These are phyloP conservation scores for Rhizodiscina lignyota DNA, from an alignment of 495 filamentous ascomycete genomes.

Conservation along the genomic window DNA sequence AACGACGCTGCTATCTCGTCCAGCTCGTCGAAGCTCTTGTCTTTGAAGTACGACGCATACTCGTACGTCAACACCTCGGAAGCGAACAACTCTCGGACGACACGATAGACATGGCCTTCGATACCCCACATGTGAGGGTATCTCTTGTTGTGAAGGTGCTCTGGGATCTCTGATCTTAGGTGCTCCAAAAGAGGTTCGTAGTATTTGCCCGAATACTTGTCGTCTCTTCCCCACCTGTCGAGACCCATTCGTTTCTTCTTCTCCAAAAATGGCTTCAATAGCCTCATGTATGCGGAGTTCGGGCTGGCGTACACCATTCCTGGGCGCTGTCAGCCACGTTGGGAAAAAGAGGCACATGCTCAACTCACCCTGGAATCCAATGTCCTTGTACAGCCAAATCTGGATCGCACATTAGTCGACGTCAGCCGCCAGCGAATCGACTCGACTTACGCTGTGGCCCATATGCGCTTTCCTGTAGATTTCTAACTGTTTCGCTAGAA, in stretches of 20 bases:
- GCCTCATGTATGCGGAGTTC: conserved; percentile 30
- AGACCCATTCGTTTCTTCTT: conserved; percentile 36
- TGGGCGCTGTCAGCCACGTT: too few relatives aligned
- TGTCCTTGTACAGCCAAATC: conserved; percentile 55
- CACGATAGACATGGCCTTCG: conserved; percentile 35
- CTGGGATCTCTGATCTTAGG: conserved; percentile 25
- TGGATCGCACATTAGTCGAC: too few relatives aligned
- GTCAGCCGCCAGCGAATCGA: conserved; percentile 44
- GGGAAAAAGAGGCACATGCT: too few relatives aligned
- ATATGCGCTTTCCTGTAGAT: conserved; percentile 45
- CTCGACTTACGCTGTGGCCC: too few relatives aligned
- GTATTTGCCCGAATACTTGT: conserved; percentile 21
- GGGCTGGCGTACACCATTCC: conserved; percentile 38
- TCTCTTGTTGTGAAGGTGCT: conserved; percentile 24
- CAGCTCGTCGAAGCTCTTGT: conserved; percentile 34
- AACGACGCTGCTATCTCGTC: conserved; percentile 41
- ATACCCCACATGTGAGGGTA: conserved; percentile 41
- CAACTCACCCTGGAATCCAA: conserved; percentile 48
- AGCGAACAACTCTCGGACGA: conserved; percentile 35
- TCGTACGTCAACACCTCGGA: conserved; percentile 35
- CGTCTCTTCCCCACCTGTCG: conserved; percentile 40
- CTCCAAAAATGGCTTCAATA: conserved; percentile 32
- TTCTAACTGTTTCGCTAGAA: conserved; percentile 37
- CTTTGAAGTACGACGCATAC: conserved; percentile 39
- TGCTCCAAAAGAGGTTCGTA: conserved; percentile 25